Evolutionary conservation across 306 rosid genomes (phyloP).

Genomic region (Fagus crenata): DNA sequence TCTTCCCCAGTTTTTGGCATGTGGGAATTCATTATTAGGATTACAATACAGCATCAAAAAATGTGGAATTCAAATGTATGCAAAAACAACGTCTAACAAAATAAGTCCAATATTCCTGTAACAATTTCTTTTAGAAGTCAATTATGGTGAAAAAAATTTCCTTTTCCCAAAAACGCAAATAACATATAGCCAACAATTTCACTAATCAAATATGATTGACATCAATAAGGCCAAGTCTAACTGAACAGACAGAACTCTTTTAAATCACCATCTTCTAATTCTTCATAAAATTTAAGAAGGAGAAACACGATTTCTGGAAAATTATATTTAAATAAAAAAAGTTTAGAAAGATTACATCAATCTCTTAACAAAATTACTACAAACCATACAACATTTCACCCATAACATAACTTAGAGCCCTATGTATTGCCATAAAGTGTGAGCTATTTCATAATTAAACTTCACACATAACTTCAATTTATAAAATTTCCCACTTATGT

Average conservation of each 20-base stretch:
- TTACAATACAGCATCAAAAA: background rate
- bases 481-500: background rate
- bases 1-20: background rate
- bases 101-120: background rate
- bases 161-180: background rate
- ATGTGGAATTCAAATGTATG: background rate
- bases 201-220: background rate
- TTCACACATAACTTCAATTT: background rate
- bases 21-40: background rate
- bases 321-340: background rate
- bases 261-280: background rate
- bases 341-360: background rate
- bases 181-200: background rate
- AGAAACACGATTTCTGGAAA: background rate
- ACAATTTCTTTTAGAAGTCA: background rate
- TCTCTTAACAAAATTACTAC: background rate
- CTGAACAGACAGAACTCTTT: background rate
- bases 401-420: background rate
- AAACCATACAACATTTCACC: background rate
- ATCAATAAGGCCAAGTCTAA: background rate
- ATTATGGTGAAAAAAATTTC: background rate
- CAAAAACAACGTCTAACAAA: background rate
- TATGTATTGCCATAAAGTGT: background rate
- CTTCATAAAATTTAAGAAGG: constrained; percentile 14
- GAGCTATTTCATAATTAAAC: constrained; percentile 1